Evolutionary conservation across 371 early-diverging fungal genomes (phyloP).

Genomic region (Apophysomyces elegans): DNA sequence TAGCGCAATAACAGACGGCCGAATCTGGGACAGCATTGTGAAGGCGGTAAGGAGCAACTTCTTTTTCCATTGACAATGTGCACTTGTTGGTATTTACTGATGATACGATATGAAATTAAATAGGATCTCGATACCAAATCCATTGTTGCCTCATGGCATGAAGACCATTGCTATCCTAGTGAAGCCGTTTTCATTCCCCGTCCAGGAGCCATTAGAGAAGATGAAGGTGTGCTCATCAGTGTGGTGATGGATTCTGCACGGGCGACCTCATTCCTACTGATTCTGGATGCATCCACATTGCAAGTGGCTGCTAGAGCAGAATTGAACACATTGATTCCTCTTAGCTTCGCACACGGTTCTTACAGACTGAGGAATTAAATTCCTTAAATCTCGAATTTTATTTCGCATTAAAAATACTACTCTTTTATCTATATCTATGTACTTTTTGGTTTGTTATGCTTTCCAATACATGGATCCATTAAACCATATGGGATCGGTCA

Average conservation of each 20-base stretch:
- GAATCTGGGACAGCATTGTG: conserved; percentile 71
- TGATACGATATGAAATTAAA: not conserved
- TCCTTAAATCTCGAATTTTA: not conserved
- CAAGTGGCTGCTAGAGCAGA: conserved; percentile 66
- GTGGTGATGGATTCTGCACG: conserved; percentile 72
- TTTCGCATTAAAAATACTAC: not conserved
- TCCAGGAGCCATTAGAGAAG: conserved; percentile 38
- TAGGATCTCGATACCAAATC: conserved; percentile 40
- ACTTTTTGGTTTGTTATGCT: not conserved
- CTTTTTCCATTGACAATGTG: not conserved
- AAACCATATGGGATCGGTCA: conserved; percentile 18
- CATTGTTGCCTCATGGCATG: conserved; percentile 51
- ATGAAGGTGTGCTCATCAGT: conserved; percentile 75
- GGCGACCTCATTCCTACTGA: conserved; percentile 68
- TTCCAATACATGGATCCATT: conserved; percentile 24
- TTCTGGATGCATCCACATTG: conserved; percentile 72
- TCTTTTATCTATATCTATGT: not conserved
- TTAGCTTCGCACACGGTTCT: conserved; percentile 65
- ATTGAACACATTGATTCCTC: conserved; percentile 63
- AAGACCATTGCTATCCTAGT: conserved; percentile 73
- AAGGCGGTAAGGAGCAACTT: conserved; percentile 55
- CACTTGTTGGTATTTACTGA: not conserved
- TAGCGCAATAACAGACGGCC: conserved; percentile 39
- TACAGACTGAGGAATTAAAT: conserved; percentile 26
- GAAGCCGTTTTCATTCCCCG: conserved; percentile 75